A percentile compares a stretch with the other conserved stretches of the same genome.
These are phyloP conservation scores for Camellia oleifera DNA, from an alignment of 179 eudicot species.

Conservation along the genomic window DNA sequence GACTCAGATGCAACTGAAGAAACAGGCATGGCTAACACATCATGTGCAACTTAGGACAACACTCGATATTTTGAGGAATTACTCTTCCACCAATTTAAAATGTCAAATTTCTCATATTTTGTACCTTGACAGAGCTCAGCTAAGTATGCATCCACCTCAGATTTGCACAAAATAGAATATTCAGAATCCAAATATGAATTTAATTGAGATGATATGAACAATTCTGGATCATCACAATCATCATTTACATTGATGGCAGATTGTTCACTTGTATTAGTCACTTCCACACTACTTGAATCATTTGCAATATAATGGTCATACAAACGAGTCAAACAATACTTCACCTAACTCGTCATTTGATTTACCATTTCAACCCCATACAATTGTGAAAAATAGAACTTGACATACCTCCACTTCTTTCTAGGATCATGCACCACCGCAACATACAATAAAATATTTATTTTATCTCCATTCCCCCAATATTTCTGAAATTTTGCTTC, in stretches of 20 bases:
- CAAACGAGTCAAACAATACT: no score
- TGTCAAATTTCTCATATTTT: background rate
- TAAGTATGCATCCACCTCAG: background rate
- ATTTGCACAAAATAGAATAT: background rate
- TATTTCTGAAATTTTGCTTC: conserved; percentile 11
- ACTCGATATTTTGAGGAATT: background rate
- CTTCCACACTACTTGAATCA: no score
- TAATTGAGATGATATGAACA: background rate
- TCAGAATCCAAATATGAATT: no score
- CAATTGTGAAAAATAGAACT: background rate
- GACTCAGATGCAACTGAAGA: conserved; percentile 22
- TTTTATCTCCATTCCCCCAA: background rate
- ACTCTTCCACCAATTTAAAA: conserved; percentile 20
- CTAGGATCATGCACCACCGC: conserved; percentile 24
- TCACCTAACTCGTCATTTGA: no score
- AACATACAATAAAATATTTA: background rate
- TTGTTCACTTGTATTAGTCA: no score
- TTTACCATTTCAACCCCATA: no score
- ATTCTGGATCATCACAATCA: no score
- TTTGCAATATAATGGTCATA: no score
- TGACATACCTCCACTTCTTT: conserved; percentile 9
- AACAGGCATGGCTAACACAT: conserved; percentile 13
- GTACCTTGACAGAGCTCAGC: background rate
- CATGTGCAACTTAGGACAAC: conserved; percentile 13
- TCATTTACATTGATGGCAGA: no score